phyloP scores from a whole-genome alignment of 495 filamentous ascomycete species.

The Tuber calosporum region DNA sequence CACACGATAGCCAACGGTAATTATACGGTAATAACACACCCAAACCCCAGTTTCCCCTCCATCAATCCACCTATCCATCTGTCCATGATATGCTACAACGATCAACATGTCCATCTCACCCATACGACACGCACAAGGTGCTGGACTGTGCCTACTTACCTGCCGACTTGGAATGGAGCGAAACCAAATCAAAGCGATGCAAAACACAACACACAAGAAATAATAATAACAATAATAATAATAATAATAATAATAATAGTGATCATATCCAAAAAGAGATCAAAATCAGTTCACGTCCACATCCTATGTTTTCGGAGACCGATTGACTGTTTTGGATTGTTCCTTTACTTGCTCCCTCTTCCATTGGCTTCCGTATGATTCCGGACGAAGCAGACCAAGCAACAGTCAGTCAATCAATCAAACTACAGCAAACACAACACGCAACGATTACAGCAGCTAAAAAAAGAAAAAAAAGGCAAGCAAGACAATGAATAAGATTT shows the following conservation, averaged over 20 bases:
- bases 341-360: not conserved
- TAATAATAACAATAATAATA: no score
- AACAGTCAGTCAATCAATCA: not conserved
- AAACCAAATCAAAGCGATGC: not conserved
- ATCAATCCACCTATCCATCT: not conserved
- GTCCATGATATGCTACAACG: not conserved
- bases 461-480: not conserved
- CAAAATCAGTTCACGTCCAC: not conserved
- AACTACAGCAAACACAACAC: not conserved
- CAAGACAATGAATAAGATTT: conserved; percentile 16
- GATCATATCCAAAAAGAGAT: not conserved
- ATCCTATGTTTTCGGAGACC: not conserved
- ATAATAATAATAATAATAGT: no score
- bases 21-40: not conserved
- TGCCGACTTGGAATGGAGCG: not conserved
- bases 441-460: not conserved
- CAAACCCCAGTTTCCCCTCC: not conserved
- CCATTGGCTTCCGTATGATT: not conserved
- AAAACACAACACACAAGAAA: not conserved
- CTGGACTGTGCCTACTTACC: not conserved
- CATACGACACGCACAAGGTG: not conserved
- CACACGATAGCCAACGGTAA: not conserved
- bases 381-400: not conserved
- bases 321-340: not conserved
- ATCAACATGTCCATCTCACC: not conserved